A percentile compares a stretch with the other conserved stretches of the same genome.
Conservation (phyloP, 2,329 filamentous ascomycete species). For the Colletotrichum lupini region DNA sequence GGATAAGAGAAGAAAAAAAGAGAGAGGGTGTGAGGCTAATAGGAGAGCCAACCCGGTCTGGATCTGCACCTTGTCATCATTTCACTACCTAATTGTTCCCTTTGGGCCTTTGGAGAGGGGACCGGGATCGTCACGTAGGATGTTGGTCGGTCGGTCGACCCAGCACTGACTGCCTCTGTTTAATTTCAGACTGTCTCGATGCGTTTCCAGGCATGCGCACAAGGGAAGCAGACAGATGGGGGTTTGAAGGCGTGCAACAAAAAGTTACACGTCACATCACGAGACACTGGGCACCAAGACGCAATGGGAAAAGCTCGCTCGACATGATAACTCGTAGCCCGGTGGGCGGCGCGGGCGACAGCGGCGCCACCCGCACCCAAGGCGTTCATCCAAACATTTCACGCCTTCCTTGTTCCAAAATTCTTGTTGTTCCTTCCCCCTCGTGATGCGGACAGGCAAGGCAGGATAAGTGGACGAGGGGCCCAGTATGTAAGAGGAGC, state of each 20-base stretch:
- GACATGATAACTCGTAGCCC: neutral
- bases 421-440: slow-evolving; percentile 2
- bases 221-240: neutral
- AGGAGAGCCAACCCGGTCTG: neutral
- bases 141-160: neutral
- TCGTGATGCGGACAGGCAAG: neutral
- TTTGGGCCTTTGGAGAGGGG: neutral
- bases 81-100: neutral
- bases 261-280: neutral
- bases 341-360: slow-evolving; percentile 2
- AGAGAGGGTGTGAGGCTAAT: neutral
- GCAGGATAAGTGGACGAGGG: neutral
- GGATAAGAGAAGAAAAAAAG: neutral
- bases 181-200: neutral
- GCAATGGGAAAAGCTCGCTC: neutral
- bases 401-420: neutral
- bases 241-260: neutral
- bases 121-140: neutral
- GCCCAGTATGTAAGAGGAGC: neutral
- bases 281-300: neutral
- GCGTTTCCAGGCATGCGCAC: neutral
- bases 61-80: neutral
- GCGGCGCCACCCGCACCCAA: slow-evolving; percentile 29
- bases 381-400: neutral
- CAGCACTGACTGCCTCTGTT: neutral